Percentiles rank a stretch among this genome's conserved stretches.
phyloP scores from a whole-genome alignment of 345 rosid species.

The Populus simonii region DNA sequence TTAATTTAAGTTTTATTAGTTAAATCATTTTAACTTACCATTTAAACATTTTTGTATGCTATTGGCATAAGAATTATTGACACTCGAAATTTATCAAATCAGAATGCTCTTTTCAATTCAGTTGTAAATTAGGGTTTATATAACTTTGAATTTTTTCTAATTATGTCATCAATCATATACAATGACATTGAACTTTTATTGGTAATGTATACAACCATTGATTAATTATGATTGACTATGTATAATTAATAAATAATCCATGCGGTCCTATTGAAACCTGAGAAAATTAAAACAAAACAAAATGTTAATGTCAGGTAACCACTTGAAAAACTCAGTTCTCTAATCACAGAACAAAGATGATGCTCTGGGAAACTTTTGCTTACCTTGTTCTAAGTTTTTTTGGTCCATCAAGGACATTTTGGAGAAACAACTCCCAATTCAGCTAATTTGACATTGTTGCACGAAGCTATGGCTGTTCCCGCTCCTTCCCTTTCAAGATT shows the following conservation, averaged over 20 bases:
- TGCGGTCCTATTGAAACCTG: not conserved
- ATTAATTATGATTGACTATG: not conserved
- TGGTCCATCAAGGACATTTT: constrained; percentile 26
- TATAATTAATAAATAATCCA: not conserved
- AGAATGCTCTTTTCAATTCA: too few species aligned
- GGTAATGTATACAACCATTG: not conserved
- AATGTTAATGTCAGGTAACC: not conserved
- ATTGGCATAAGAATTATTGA: too few species aligned
- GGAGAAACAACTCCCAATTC: constrained; percentile 55
- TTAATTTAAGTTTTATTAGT: too few species aligned
- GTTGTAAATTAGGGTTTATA: too few species aligned
- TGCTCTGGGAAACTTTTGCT: not conserved
- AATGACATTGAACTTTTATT: not conserved
- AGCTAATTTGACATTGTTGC: constrained; percentile 45
- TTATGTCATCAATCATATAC: too few species aligned
- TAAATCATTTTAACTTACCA: too few species aligned
- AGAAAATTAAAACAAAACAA: not conserved
- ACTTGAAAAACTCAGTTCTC: not conserved
- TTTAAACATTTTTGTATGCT: too few species aligned
- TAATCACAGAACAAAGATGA: not conserved
- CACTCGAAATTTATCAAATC: too few species aligned
- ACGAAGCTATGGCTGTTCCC: constrained; percentile 35
- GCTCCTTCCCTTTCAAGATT: constrained; percentile 32
- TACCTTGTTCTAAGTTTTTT: not conserved
- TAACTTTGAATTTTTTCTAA: too few species aligned